Conservation (phyloP, 495 filamentous ascomycete species). For the Amphirosellinia nigrospora region DNA sequence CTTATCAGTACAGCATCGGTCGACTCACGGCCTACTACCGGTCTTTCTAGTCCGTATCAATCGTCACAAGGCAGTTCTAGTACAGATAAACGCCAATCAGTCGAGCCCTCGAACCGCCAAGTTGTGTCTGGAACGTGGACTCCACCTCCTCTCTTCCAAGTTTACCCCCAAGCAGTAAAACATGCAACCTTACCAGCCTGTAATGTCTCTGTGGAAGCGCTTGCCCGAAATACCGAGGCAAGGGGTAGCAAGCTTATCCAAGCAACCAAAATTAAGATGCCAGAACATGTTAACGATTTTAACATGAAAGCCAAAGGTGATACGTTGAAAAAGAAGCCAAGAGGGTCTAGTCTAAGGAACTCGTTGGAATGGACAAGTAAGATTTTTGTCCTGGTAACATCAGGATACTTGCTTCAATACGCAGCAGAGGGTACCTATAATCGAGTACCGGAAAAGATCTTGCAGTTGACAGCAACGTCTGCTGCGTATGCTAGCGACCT, state of each 20-base stretch:
- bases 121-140: conserved; percentile 62
- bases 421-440: conserved; percentile 79
- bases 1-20: conserved; percentile 35
- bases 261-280: conserved; percentile 24
- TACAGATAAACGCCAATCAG: conserved; percentile 25
- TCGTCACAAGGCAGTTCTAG: conserved; percentile 19
- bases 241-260: conserved; percentile 49
- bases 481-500: conserved; percentile 93
- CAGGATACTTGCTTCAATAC: conserved; percentile 89
- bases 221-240: conserved; percentile 67
- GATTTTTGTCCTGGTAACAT: conserved; percentile 78
- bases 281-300: conserved; percentile 33
- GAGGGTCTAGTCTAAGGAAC: conserved; percentile 63
- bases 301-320: conserved; percentile 31
- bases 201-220: conserved; percentile 58
- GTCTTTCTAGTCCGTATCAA: not conserved
- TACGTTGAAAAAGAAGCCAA: conserved; percentile 50
- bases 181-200: conserved; percentile 59
- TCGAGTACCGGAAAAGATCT: conserved; percentile 82
- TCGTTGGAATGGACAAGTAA: conserved; percentile 76
- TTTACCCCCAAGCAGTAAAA: conserved; percentile 82
- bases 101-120: conserved; percentile 20
- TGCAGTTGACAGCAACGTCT: conserved; percentile 82
- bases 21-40: conserved; percentile 25
- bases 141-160: conserved; percentile 85